phyloP scores from a whole-genome alignment of 306 rosid species.

The Lathyrus oleraceus region DNA sequence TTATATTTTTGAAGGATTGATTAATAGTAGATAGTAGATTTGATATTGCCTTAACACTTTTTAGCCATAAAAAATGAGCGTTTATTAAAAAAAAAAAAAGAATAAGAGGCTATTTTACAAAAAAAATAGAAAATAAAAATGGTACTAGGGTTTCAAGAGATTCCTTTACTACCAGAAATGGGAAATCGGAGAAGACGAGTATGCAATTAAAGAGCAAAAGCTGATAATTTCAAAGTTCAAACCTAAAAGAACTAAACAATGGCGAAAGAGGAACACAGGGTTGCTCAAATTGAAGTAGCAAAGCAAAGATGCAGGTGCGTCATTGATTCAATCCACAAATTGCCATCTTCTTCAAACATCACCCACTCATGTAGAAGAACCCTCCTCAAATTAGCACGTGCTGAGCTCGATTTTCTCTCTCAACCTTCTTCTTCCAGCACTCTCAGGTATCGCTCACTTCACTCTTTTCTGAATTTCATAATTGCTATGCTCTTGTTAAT shows the following conservation, averaged over 20 bases:
- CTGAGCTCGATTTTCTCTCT: conserved; percentile 74
- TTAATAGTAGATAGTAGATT: no score
- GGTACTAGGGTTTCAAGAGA: conserved; percentile 27
- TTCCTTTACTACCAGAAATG: not conserved
- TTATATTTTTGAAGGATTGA: no score
- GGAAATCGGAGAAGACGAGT: conserved; percentile 12
- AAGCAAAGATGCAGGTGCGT: conserved; percentile 75
- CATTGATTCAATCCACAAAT: conserved; percentile 47
- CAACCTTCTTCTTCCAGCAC: conserved; percentile 45
- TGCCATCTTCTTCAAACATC: conserved; percentile 60
- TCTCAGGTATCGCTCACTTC: conserved; percentile 50
- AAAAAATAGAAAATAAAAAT: not conserved
- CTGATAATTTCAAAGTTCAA: conserved; percentile 18
- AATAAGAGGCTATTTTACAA: no score
- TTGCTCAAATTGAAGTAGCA: conserved; percentile 55
- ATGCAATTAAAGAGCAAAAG: conserved; percentile 13
- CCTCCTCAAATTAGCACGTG: conserved; percentile 65
- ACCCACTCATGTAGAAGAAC: conserved; percentile 63
- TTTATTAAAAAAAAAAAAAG: no score
- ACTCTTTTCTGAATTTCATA: conserved; percentile 1
- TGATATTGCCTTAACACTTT: no score
- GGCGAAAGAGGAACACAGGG: conserved; percentile 37
- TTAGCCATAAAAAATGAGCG: no score
- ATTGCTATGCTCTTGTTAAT: not conserved
- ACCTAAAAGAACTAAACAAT: conserved; percentile 1